phyloP scores from a whole-genome alignment of 192 early-diverging fungal genomes.

The Rhizophagus clarus region DNA sequence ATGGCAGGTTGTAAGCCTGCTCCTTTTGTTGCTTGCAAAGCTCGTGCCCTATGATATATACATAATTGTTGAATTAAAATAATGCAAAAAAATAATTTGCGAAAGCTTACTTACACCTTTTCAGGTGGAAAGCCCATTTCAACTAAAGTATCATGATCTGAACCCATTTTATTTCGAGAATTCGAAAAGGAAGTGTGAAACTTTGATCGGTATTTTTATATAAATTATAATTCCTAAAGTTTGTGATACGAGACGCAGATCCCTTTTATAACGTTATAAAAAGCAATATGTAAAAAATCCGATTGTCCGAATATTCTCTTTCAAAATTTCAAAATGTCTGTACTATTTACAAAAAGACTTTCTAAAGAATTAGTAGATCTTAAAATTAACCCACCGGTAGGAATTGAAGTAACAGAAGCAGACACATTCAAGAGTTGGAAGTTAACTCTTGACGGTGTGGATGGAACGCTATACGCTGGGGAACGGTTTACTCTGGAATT shows the following conservation, averaged over 20 bases:
- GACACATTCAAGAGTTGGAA: conserved; percentile 69
- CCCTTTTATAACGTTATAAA: neutral
- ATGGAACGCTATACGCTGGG: conserved; percentile 64
- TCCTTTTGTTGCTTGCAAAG: conserved; percentile 70
- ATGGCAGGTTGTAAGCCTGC: conserved; percentile 81
- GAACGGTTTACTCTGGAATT: conserved; percentile 63
- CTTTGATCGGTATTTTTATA: neutral
- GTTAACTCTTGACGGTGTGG: conserved; percentile 61
- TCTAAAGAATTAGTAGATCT: conserved; percentile 57
- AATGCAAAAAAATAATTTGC: too few relatives aligned
- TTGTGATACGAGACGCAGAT: neutral
- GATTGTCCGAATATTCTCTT: neutral
- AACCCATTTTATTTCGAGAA: neutral
- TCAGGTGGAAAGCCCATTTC: conserved; percentile 73
- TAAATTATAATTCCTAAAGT: too few relatives aligned
- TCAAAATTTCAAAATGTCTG: neutral
- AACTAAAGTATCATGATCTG: conserved; percentile 54
- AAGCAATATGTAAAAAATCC: neutral
- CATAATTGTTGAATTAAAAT: neutral
- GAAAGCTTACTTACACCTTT: conserved; percentile 53
- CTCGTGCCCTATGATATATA: conserved; percentile 42
- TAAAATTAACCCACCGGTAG: conserved; percentile 52
- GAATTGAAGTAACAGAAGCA: conserved; percentile 53
- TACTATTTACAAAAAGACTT: conserved; percentile 52
- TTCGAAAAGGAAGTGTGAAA: neutral